Evolutionary conservation across 352 stramenopile species (phyloP), one percentile per base, ranked within the genome.

Genomic region (Phytophthora multivora): DNA sequence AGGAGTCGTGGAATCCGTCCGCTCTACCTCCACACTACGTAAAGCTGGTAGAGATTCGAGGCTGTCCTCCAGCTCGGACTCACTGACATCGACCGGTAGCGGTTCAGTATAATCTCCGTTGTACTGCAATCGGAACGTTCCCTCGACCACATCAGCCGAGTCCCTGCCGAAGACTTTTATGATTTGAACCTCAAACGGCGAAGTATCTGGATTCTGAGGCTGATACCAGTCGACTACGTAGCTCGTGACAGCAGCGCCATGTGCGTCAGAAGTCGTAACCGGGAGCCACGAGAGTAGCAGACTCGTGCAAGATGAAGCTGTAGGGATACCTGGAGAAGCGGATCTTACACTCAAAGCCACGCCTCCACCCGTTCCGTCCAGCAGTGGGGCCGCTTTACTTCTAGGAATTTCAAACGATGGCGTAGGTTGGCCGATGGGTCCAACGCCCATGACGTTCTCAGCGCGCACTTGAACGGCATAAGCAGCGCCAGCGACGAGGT

Each of bases 191-290:
- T 93, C 87, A 1, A 76, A 66, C 5, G 66, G 66, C 12, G 66
- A 71, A 1, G 64, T 74, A 21, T 76, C 59, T 2, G 62, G 4
- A 18, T 66, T 66, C 3, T 71, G 70, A 4, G 66, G 56, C 25
- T 89, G 59, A 49, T 78, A 95, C 83, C 84, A 95, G 56, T 95
- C 87, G 0, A 95, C 63, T 0, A 90, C 33, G 42, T 92, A 95
- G 40, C 78, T 91, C 4, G 60, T 73, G 15, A 93, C 80, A 0
- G 59, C 50, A 3, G 75, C 73, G 2, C 86, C 86, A 30, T 90
- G 75, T 1, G 51, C 21, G 23, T 75, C 63, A 7, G 23, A 57
- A 28, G 19, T 19, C 31, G 51, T n/a, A 21, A 71, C 51, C 16
- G 61, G 51, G 1, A 92, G 59, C 86, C 86, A 95, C 7, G 79